Conservation (phyloP, 306 rosid genomes). For the Prunus fruticosa region DNA sequence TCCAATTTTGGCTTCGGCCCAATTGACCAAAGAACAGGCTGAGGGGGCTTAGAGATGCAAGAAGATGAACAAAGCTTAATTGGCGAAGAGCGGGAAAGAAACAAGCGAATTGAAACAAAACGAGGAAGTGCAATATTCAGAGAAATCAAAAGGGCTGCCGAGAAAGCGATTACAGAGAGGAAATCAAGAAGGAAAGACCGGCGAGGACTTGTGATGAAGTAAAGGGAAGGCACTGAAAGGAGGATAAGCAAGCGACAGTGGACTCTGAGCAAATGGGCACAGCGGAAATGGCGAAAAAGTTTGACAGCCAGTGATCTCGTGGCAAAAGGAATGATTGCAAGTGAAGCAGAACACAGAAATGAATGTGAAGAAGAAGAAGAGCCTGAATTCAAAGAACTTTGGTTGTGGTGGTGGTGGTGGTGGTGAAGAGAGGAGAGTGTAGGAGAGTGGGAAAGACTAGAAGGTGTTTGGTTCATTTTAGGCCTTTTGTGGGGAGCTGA, state of each 20-base stretch:
- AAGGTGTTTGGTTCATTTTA: constrained; percentile 30
- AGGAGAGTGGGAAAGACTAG: constrained; percentile 23
- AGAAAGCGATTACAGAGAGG: constrained; percentile 42
- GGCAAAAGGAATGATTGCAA: constrained; percentile 31
- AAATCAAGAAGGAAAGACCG: constrained; percentile 46
- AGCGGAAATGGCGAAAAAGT: constrained; percentile 47
- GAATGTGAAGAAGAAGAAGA: constrained; percentile 25
- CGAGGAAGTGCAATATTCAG: constrained; percentile 61
- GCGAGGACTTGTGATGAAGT: constrained; percentile 49
- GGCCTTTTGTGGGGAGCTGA: constrained; percentile 44
- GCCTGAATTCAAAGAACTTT: not conserved
- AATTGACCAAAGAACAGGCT: constrained; percentile 81
- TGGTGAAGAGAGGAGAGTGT: constrained; percentile 26
- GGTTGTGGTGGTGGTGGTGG: constrained; percentile 16
- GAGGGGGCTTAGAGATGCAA: constrained; percentile 31
- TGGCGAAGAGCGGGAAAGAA: constrained; percentile 49
- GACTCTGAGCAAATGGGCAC: constrained; percentile 36
- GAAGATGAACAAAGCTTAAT: constrained; percentile 41
- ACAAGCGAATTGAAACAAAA: constrained; percentile 53
- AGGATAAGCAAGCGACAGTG: constrained; percentile 54
- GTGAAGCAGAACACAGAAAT: constrained; percentile 27
- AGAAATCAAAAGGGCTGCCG: constrained; percentile 48
- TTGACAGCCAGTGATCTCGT: constrained; percentile 37
- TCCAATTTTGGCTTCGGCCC: constrained; percentile 63
- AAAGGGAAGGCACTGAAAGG: constrained; percentile 56